Base-by-base conservation (phyloP, 2,329 filamentous ascomycete species). In the Fusarium sp. region DNA sequence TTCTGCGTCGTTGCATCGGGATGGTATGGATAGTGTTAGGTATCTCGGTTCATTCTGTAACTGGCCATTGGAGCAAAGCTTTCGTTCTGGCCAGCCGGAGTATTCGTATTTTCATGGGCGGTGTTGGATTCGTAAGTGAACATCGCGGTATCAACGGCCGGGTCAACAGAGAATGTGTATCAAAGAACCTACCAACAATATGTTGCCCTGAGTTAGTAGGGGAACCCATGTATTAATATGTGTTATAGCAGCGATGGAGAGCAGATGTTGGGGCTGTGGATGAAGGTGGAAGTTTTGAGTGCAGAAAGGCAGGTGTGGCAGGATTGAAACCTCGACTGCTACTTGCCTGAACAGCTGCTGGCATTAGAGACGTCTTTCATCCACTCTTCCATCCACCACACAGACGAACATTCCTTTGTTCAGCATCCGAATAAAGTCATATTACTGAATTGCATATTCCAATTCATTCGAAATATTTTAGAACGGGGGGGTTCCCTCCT, bases 31-130 rank as follows among this genome's bases (percentile, higher is more conserved):
- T n/a, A 37, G 18, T 37, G 18, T 37, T n/a, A n/a, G 34, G 18
- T 4, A 12, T n/a, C 6, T n/a, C 2, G 18, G 34, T n/a, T n/a
- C 18, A 12, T 37, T n/a, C 18, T 37, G 0, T 3, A 37, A 7
- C 3, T 7, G 34, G 34, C 10, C 34, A 6, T 37, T n/a, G 6
- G 6, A 37, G 18, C 18, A 7, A n/a, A 12, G 18, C 0, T 7
- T 37, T 37, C 34, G 34, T n/a, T 37, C 10, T 12, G 6, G 1
- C 12, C 18, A 37, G 34, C 10, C 10, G n/a, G 34, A n/a, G 18
- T 6, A n/a, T 18, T 37, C 3, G 34, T 7, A 37, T 37, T 10
- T 7, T 12, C 6, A 12, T 37, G 18, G 34, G 10, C 10, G 10
- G 34, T 37, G 6, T n/a, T 37, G 34, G 10, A 37, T 11, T 37